A percentile compares a stretch with the other conserved stretches of the same genome.
phyloP scores from a whole-genome alignment of 768 basidiomycete species.

The Trametopsis cervina region DNA sequence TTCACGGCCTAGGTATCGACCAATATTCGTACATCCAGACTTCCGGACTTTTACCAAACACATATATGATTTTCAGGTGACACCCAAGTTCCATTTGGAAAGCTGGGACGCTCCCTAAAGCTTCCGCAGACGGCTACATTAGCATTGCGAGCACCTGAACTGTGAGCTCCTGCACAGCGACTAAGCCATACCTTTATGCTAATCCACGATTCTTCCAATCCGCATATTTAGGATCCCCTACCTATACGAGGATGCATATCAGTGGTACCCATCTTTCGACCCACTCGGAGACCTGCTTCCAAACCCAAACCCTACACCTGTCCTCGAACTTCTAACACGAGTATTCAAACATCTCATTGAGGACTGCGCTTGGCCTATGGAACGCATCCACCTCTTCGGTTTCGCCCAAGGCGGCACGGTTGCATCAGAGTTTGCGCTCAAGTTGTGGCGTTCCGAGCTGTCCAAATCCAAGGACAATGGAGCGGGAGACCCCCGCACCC shows the following conservation, averaged over 20 bases:
- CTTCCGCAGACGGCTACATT: conserved; percentile 89
- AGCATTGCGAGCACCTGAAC: conserved; percentile 72
- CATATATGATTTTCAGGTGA: conserved; percentile 50
- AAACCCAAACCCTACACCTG: conserved; percentile 66
- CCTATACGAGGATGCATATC: conserved; percentile 70
- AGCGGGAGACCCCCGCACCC: conserved; percentile 16
- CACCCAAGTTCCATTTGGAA: conserved; percentile 68
- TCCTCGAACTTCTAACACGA: conserved; percentile 47
- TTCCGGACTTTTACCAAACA: neutral
- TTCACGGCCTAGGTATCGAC: conserved; percentile 77
- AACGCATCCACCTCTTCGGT: conserved; percentile 80
- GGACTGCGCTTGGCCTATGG: conserved; percentile 58
- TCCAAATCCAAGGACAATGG: conserved; percentile 3
- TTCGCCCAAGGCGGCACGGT: conserved; percentile 85
- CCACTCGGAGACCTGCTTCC: conserved; percentile 64
- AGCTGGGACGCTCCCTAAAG: conserved; percentile 63
- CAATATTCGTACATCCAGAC: neutral
- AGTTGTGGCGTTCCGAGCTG: conserved; percentile 34
- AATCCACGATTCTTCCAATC: no score
- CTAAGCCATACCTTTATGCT: neutral
- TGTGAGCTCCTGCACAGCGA: conserved; percentile 48
- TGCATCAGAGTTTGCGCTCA: conserved; percentile 58
- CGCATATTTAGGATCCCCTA: conserved; percentile 54
- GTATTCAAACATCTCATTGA: conserved; percentile 50
- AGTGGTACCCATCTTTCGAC: conserved; percentile 86